Conservation (phyloP, 2,329 filamentous ascomycete genomes). For the Xylaria multiplex region DNA sequence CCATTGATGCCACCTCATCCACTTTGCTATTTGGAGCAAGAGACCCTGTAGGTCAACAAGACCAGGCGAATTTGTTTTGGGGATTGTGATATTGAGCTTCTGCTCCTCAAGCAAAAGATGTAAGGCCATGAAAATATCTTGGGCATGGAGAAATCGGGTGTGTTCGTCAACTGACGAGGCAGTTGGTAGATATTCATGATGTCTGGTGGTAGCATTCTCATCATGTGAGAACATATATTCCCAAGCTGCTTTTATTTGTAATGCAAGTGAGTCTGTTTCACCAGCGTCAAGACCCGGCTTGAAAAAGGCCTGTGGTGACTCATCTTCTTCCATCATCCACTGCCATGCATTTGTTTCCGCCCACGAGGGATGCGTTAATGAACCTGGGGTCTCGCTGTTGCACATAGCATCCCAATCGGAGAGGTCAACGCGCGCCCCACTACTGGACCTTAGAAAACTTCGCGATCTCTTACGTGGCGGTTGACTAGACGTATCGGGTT, state of each 20-base stretch:
- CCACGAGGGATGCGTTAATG: conserved; percentile 64
- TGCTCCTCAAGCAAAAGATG: conserved; percentile 91
- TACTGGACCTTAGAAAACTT: conserved; percentile 47
- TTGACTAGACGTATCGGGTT: conserved; percentile 41
- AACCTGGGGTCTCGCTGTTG: conserved; percentile 58
- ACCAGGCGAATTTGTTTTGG: conserved; percentile 57
- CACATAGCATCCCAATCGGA: conserved; percentile 61
- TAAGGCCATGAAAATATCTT: conserved; percentile 77
- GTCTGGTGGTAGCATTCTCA: conserved; percentile 65
- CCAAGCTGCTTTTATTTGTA: conserved; percentile 67
- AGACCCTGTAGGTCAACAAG: conserved; percentile 72
- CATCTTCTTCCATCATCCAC: conserved; percentile 72
- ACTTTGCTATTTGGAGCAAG: conserved; percentile 81
- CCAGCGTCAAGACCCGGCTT: conserved; percentile 42
- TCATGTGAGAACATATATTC: conserved; percentile 70
- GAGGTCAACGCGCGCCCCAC: conserved; percentile 47
- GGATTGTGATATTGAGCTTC: conserved; percentile 74
- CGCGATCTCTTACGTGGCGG: conserved; percentile 40
- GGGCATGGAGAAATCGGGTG: conserved; percentile 67
- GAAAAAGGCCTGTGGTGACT: conserved; percentile 47
- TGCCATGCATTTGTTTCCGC: conserved; percentile 73
- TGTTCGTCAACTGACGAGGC: conserved; percentile 62
- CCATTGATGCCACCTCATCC: conserved; percentile 77
- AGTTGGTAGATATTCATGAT: conserved; percentile 73
- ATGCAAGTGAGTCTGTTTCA: conserved; percentile 56